phyloP scores from a whole-genome alignment of 2,329 filamentous ascomycete genomes.

The Penicillium occitanis region DNA sequence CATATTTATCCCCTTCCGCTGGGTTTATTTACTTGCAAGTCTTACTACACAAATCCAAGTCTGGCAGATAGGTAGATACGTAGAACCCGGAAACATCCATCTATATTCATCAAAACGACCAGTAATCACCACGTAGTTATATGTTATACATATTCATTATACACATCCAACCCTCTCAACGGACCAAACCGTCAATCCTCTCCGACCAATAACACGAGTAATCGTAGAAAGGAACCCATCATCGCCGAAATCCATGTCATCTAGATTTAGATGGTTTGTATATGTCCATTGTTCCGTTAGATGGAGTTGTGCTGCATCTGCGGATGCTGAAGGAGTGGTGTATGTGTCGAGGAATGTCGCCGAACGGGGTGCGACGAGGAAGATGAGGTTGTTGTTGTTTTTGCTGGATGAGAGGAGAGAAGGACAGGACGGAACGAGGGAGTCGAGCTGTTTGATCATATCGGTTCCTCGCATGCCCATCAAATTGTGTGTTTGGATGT shows the following conservation, averaged over 20 bases:
- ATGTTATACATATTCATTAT: constrained; percentile 7
- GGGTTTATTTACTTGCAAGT: too few relatives aligned
- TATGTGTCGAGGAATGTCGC: constrained; percentile 45
- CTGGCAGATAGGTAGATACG: too few relatives aligned
- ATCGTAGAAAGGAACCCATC: constrained; percentile 51
- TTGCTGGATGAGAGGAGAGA: background rate
- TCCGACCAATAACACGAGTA: constrained; percentile 47
- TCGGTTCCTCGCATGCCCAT: constrained; percentile 49
- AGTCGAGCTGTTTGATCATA: constrained; percentile 42
- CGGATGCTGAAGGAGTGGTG: constrained; percentile 20
- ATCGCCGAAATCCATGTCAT: constrained; percentile 53
- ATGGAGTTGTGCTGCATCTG: constrained; percentile 26
- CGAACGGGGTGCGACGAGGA: constrained; percentile 49
- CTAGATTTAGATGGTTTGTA: constrained; percentile 50
- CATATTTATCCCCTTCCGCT: too few relatives aligned
- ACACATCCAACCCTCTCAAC: constrained; percentile 37
- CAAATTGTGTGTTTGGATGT: constrained; percentile 47
- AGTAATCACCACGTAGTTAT: background rate
- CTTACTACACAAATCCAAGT: too few relatives aligned
- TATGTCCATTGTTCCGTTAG: constrained; percentile 47
- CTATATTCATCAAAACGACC: background rate
- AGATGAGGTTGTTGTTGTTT: constrained; percentile 30
- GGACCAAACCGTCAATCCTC: constrained; percentile 52
- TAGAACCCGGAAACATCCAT: background rate
- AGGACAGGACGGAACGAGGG: constrained; percentile 34